phyloP scores from a whole-genome alignment of 805 yeast species.

The Candida tibetensis region DNA sequence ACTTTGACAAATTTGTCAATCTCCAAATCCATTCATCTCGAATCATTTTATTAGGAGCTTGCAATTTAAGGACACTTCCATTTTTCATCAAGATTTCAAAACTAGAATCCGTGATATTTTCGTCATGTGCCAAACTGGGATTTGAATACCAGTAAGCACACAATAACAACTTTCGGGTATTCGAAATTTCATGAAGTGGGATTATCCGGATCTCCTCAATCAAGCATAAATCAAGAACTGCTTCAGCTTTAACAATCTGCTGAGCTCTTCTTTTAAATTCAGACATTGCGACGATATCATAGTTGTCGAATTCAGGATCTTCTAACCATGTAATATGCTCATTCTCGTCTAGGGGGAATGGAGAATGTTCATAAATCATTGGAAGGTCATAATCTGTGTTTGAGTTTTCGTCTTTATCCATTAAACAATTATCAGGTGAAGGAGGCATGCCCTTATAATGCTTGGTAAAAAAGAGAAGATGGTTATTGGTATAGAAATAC shows the following conservation, averaged over 20 bases:
- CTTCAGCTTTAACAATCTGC: conserved; percentile 55
- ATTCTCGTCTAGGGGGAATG: conserved; percentile 49
- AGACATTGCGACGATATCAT: conserved; percentile 58
- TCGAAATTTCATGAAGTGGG: conserved; percentile 17
- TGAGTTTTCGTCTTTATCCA: conserved; percentile 5
- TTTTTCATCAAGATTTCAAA: conserved; percentile 51
- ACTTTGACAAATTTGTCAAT: conserved; percentile 42
- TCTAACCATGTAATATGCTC: conserved; percentile 65
- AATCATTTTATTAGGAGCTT: conserved; percentile 48
- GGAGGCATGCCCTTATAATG: conserved; percentile 64
- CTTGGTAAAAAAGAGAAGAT: conserved; percentile 56
- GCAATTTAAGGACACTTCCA: conserved; percentile 47
- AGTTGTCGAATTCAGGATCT: conserved; percentile 39
- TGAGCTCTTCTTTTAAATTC: conserved; percentile 63
- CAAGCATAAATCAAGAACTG: conserved; percentile 57
- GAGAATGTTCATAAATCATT: conserved; percentile 44
- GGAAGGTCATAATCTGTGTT: conserved; percentile 13
- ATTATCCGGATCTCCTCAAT: conserved; percentile 41
- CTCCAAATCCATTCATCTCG: conserved; percentile 68
- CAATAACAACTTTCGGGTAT: conserved; percentile 25
- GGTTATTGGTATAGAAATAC: conserved; percentile 63
- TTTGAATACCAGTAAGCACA: conserved; percentile 32
- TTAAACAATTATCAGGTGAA: conserved; percentile 33
- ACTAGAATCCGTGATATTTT: conserved; percentile 41
- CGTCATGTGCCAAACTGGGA: conserved; percentile 20